phyloP scores from a whole-genome alignment of 2,329 filamentous ascomycete genomes.

The Neophaeococcomyces mojaviensis region DNA sequence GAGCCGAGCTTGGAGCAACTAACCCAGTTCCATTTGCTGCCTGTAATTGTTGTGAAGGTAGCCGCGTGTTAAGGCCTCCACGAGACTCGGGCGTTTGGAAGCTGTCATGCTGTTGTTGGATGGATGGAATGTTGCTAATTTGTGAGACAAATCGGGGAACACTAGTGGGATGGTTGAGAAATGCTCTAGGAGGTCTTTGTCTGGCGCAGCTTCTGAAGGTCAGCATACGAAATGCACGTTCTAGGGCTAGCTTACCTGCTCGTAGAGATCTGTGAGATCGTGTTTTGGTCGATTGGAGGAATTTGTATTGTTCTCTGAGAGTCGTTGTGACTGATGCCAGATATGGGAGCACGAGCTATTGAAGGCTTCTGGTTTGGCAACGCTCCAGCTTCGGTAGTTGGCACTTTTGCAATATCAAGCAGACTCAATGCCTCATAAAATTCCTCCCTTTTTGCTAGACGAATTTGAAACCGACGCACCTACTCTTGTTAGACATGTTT shows the following conservation, averaged over 20 bases:
- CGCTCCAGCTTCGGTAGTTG: constrained; percentile 34
- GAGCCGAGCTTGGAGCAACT: background rate
- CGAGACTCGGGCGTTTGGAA: too few species aligned
- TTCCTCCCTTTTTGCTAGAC: constrained; percentile 33
- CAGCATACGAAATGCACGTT: too few species aligned
- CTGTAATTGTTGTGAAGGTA: background rate
- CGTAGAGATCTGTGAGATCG: background rate
- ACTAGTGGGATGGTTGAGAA: too few species aligned
- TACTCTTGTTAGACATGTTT: constrained; percentile 23
- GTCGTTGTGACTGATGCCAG: background rate
- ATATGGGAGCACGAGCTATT: background rate
- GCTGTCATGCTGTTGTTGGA: too few species aligned
- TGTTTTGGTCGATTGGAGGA: background rate
- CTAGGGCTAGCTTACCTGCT: too few species aligned
- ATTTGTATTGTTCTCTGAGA: background rate
- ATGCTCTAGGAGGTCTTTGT: too few species aligned
- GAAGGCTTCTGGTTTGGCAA: constrained; percentile 20
- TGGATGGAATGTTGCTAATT: too few species aligned
- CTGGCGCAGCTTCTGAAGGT: too few species aligned
- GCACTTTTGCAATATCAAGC: constrained; percentile 35
- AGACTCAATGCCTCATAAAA: constrained; percentile 35
- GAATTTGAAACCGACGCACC: constrained; percentile 40
- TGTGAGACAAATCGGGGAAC: too few species aligned
- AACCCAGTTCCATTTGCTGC: background rate
- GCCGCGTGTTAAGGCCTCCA: too few species aligned